Evolutionary conservation across 495 filamentous ascomycete genomes (phyloP).

Genomic region (Baudoinia panamericana): DNA sequence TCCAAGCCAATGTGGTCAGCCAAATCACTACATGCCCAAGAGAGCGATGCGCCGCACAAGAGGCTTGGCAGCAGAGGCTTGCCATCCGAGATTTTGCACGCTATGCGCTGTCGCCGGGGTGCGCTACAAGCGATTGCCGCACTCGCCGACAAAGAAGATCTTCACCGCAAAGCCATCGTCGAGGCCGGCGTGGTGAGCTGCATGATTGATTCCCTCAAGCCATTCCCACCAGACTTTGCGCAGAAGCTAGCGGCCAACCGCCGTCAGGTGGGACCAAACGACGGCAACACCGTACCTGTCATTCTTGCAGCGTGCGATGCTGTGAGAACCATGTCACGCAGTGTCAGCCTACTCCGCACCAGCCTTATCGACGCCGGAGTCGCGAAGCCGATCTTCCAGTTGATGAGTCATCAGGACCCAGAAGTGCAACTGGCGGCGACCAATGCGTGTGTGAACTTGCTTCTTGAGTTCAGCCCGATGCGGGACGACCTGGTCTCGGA

Average conservation of each 20-base stretch:
- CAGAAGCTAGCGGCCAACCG: slow-evolving; percentile 15
- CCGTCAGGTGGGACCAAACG: slow-evolving; percentile 10
- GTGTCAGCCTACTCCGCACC: slow-evolving; percentile 70
- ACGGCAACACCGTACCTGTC: slow-evolving; percentile 46
- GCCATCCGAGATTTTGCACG: slow-evolving; percentile 51
- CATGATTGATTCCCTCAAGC: slow-evolving; percentile 70
- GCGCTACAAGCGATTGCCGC: slow-evolving; percentile 68
- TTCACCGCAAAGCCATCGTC: slow-evolving; percentile 70
- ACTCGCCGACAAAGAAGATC: slow-evolving; percentile 66
- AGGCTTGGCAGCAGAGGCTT: slow-evolving; percentile 47
- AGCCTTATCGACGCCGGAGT: slow-evolving; percentile 75
- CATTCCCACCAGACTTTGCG: slow-evolving; percentile 22
- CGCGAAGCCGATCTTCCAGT: slow-evolving; percentile 60
- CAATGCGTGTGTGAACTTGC: slow-evolving; percentile 66
- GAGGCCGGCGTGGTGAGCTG: slow-evolving; percentile 66
- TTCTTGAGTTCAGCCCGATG: slow-evolving; percentile 82
- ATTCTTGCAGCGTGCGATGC: slow-evolving; percentile 76
- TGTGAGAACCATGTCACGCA: slow-evolving; percentile 63
- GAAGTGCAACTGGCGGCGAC: slow-evolving; percentile 80
- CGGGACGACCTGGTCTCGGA: slow-evolving; percentile 60
- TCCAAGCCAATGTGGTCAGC: slow-evolving; percentile 30
- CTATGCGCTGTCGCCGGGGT: slow-evolving; percentile 62
- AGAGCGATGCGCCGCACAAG: slow-evolving; percentile 10
- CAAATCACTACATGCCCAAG: slow-evolving; percentile 5
- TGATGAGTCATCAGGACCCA: slow-evolving; percentile 61